Evolutionary conservation across 75 land plant genomes (phyloP), one percentile per base, ranked within the genome.

Genomic region (Pseudotsuga menziesii): DNA sequence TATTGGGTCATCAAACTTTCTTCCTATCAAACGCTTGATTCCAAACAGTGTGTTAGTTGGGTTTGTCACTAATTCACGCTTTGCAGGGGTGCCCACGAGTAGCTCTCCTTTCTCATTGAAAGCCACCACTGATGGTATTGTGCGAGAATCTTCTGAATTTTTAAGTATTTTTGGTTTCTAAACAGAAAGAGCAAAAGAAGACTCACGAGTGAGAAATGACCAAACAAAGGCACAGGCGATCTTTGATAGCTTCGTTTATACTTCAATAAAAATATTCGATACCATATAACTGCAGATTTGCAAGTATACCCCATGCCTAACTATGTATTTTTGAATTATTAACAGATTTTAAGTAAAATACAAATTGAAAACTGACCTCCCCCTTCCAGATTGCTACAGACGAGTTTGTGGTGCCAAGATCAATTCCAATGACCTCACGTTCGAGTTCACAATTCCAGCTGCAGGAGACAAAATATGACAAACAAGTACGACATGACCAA

Each of bases 71-170:
- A 89, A 88, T 76, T 91, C 90, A 29, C 88, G 82, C 55, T 91
- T 91, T 41, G 90, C 90, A 41, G 90, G 90, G 15, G 86, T 88
- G 27, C 93, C 93, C 0, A 88, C 90, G 27, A 91, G 83, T 0
- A 84, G 78, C 79, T 91, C 93, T 19, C 89, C 90, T 60, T 88
- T 86, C 54, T 63, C 80, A 55, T 57, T 86, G 56, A 88, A 91
- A 27, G 93, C 93, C 79, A 91, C 86, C 17, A 91, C 89, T 15
- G 93, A 91, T n/a, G 93, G 93, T 62, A 90, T 88, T n/a, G 90
- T 91, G 32, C 90, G 58, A 19, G 88, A 74, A 0, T 90, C 93
- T 76, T 91, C 93, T 22, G 89, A 57, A 67, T 88, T 91, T 75
- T 91, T 90, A 80, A 88, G 84, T 41, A 88, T 88, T 80, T 82